Conservation (phyloP, 148 eudicot genomes). For the Heliamphora exappendiculata region DNA sequence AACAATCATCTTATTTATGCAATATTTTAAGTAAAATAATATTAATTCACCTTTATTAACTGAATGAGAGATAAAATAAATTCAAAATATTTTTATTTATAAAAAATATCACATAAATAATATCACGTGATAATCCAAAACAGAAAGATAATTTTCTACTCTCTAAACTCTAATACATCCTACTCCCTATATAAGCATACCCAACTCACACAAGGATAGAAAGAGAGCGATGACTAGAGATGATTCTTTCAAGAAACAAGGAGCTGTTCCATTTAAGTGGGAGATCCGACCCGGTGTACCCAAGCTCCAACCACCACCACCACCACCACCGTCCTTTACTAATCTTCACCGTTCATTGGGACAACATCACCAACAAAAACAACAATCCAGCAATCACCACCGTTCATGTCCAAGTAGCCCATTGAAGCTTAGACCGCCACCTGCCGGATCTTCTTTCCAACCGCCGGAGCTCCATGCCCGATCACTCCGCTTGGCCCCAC, state of each 20-base stretch:
- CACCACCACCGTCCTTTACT: neutral
- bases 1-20: no score
- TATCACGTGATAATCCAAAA: no score
- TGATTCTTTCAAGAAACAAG: conserved; percentile 48
- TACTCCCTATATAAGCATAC: neutral
- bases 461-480: conserved; percentile 15
- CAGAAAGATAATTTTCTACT: no score
- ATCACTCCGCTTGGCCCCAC: conserved; percentile 18
- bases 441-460: conserved; percentile 25
- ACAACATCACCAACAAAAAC: conserved; percentile 1
- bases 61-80: no score
- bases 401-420: conserved; percentile 15
- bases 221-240: conserved; percentile 21
- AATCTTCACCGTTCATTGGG: neutral
- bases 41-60: no score
- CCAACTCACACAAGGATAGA: neutral
- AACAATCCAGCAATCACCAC: conserved; percentile 1
- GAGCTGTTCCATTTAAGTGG: conserved; percentile 60
- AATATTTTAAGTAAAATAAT: no score
- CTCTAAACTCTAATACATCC: no score
- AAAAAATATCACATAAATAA: no score
- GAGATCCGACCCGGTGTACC: conserved; percentile 71
- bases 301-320: conserved; percentile 20
- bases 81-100: no score
- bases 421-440: conserved; percentile 39